Base-by-base conservation (phyloP, 2,329 filamentous ascomycete species). In the Aotearoamyces nothofagi region DNA sequence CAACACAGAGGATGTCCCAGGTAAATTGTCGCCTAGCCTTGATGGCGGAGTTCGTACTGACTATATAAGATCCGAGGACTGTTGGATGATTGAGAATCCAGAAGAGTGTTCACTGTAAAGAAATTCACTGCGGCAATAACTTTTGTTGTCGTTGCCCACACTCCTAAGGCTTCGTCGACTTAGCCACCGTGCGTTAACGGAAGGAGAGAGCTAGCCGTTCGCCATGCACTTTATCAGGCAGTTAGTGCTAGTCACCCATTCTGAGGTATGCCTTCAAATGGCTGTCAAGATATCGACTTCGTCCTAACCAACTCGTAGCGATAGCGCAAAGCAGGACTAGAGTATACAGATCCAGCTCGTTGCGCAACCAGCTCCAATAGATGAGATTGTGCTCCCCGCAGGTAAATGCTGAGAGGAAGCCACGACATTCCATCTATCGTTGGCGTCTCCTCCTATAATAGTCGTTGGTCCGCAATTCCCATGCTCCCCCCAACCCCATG, bases 401-500 rank as follows among this genome's bases (percentile, higher is more conserved):
- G 63, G 61, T 22, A 73, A 54, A 44, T 63, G 61, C 38, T 61
- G 63, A 29, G 60, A 57, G 25, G 71, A 66, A 13, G 65, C 63
- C 45, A 92, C 67, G 33, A 69, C 55, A 46, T 77, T 84, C 61
- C 67, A 81, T 34, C 61, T 61, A 7, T 67, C 76, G 38, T 75
- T 77, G 25, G 84, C 72, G 51, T 80, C 69, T 27, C 70, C 72
- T 36, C 65, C 57, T 11, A 63, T 57, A 36, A 72, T 69, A 9
- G 56, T 59, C 23, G 66, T 59, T 19, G 71, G 68, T 3, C 90
- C 90, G 50, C 90, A 98, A 50, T 98, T 98, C 2, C 90, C 90
- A 55, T 98, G 90, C 54, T 96, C 87, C 2, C 84, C 86, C 90
- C 90, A 98, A 12, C 90, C 90, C 83, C 87, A 96, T 2, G 81